Base-by-base conservation (phyloP, 2,329 filamentous ascomycete species). In the Aspergillus sp. region DNA sequence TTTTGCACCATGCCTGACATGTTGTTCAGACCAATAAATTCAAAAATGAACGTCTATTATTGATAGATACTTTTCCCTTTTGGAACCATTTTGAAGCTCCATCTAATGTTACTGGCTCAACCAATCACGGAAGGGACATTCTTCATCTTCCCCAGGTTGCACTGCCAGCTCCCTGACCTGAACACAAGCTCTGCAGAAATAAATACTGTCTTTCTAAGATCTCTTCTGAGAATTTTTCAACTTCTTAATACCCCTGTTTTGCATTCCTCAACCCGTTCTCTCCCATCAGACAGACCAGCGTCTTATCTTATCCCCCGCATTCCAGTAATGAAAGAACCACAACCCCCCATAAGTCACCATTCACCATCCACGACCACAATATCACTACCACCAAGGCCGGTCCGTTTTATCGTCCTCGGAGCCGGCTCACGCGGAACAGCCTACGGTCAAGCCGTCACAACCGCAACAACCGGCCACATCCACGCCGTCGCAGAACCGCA, bases 401-500 rank as follows among this genome's bases (percentile, higher is more conserved):
- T 83, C 3, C 81, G 84, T 44, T 81, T 94, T 60, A 76, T 94
- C 47, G 79, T 95, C 60, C 84, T 95, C 57, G 90, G 90, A 17
- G 89, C 88, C 6, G 89, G 90, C 30, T 88, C 85, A 43, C 83
- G 90, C 32, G 90, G 90, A 12, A 77, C 79, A 45, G 79, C 82
- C 25, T 95, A 94, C 64, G 86, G 85, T 27, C 74, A 76, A 50
- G 84, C 84, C 45, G 82, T 89, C 7, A 67, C 72, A n/a, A 73
- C 76, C 13, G 81, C 80, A 15, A 84, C 80, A 50, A 79, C 82
- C 54, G 88, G 85, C 5, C 64, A 84, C 27, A 80, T 97, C 50
- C 80, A 79, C 19, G 87, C 87, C 22, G 81, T 98, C 13, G 89
- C 86, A 19, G 93, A 97, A 58, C 89, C 90, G 0, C 75, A 88